Conservation (phyloP, 805 yeast species). For the Candida krabiensis region DNA sequence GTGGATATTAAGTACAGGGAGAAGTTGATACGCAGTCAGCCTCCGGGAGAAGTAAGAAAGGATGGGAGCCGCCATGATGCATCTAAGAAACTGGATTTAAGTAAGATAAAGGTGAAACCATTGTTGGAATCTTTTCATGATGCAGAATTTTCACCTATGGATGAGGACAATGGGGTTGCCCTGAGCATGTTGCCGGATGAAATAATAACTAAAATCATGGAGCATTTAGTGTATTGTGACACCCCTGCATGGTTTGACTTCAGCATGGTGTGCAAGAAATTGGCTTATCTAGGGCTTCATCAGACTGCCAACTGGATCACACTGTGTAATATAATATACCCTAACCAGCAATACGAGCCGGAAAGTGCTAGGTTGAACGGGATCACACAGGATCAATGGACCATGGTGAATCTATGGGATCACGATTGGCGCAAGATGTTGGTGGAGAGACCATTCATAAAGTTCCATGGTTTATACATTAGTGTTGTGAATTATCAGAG, state of each 20-base stretch:
- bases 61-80: slow-evolving; percentile 10
- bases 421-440: slow-evolving; percentile 53
- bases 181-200: slow-evolving; percentile 56
- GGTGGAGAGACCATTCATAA: slow-evolving; percentile 67
- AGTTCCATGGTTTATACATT: slow-evolving; percentile 82
- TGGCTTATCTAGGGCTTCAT: slow-evolving; percentile 58
- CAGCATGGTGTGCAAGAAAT: slow-evolving; percentile 56
- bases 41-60: slow-evolving; percentile 22
- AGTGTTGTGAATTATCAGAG: slow-evolving; percentile 82
- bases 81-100: slow-evolving; percentile 36
- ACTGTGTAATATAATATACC: slow-evolving; percentile 51
- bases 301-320: slow-evolving; percentile 49
- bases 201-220: slow-evolving; percentile 51
- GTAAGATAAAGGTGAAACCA: slow-evolving; percentile 41
- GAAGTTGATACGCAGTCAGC: slow-evolving; percentile 36
- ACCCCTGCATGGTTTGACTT: slow-evolving; percentile 68
- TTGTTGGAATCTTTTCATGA: slow-evolving; percentile 38
- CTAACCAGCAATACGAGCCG: slow-evolving; percentile 52
- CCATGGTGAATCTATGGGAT: slow-evolving; percentile 41
- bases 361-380: slow-evolving; percentile 39
- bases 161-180: slow-evolving; percentile 39
- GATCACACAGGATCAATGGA: slow-evolving; percentile 32
- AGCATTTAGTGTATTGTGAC: slow-evolving; percentile 42
- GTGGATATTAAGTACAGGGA: slow-evolving; percentile 72
- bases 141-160: slow-evolving; percentile 26